Evolutionary conservation across 352 stramenopile genomes (phyloP), one percentile per base, ranked within the genome.

Genomic region (Phytophthora cryptogea): DNA sequence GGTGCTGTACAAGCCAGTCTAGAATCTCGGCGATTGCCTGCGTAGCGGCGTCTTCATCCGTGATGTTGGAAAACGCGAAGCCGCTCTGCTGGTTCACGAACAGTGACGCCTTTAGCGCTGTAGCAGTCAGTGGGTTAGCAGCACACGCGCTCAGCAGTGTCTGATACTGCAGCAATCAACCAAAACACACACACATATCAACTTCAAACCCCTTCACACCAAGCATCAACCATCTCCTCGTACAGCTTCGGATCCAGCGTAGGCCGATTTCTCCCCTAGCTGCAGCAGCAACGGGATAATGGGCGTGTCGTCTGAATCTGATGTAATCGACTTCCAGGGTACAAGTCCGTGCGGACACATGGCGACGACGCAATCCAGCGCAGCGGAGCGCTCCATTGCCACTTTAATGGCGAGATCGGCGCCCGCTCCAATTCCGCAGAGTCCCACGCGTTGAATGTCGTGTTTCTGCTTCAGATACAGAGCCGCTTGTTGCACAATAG

Each of bases 31-130:
- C 82, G 51, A 94, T 92, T 41, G 85, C 85, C 52, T 92, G 83
- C 37, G 87, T 96, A 17, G 83, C 87, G 26, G 87, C 85, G 63
- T 96, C 87, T 83, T 96, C 87, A 74, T 96, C 83, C 42, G 83
- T 93, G 80, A 96, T 94, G 80, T 85, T 80, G 63, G 80, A 91
- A 73, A 94, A 94, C 50, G 84, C 86, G 60, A 96, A 96, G 16
- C 84, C 80, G 50, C 78, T 83, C 49, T 63, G 67, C 63, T 94
- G 87, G 62, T 88, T 85, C n/a, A 79, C 54, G 37, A 94, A 89
- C 28, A 92, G 65, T 32, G 74, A 82, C 5, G 65, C 59, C 46
- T 80, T 80, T 13, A 78, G 63, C 27, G 52, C 50, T 26, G 51
- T 47, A 1, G 56, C 48, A 27, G 54, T 56, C 32, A 37, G 56